Percentiles rank a stretch among this genome's conserved stretches.
Conservation (phyloP, 2,329 filamentous ascomycete genomes). For the Hypoxylon sp. region DNA sequence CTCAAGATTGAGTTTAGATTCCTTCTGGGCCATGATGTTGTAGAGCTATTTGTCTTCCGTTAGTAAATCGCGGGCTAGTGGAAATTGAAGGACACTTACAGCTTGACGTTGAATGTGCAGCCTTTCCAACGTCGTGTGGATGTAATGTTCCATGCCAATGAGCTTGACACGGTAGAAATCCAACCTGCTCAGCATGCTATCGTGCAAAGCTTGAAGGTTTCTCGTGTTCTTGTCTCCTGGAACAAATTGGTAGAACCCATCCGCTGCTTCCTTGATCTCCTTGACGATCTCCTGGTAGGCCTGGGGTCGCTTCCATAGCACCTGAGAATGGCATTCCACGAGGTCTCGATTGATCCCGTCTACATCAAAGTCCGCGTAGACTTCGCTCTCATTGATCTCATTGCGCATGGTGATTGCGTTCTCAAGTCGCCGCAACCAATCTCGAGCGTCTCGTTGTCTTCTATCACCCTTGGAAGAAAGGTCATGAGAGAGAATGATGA, state of each 20-base stretch:
- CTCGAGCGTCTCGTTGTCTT: constrained; percentile 69
- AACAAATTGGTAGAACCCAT: constrained; percentile 50
- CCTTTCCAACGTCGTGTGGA: constrained; percentile 67
- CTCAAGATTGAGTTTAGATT: constrained; percentile 69
- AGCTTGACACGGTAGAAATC: constrained; percentile 70
- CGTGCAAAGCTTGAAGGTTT: constrained; percentile 51
- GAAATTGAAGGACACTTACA: constrained; percentile 51
- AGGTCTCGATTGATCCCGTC: constrained; percentile 69
- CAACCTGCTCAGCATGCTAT: constrained; percentile 61
- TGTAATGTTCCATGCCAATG: constrained; percentile 69
- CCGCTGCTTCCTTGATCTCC: constrained; percentile 60
- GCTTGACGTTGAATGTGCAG: constrained; percentile 69
- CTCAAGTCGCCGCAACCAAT: constrained; percentile 69
- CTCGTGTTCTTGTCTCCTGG: constrained; percentile 34
- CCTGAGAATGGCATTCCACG: constrained; percentile 69
- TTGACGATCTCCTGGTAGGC: constrained; percentile 65
- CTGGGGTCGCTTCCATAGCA: constrained; percentile 70
- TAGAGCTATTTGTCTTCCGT: constrained; percentile 58
- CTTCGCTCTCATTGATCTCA: constrained; percentile 65
- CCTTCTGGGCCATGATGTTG: constrained; percentile 72
- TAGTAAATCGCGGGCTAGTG: constrained; percentile 20
- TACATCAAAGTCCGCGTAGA: constrained; percentile 63
- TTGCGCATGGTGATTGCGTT: constrained; percentile 68
- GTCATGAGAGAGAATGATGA: constrained; percentile 67
- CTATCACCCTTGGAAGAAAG: constrained; percentile 64